Evolutionary conservation across 2,329 filamentous ascomycete genomes (phyloP).

Genomic region (Sclerotinia borealis): DNA sequence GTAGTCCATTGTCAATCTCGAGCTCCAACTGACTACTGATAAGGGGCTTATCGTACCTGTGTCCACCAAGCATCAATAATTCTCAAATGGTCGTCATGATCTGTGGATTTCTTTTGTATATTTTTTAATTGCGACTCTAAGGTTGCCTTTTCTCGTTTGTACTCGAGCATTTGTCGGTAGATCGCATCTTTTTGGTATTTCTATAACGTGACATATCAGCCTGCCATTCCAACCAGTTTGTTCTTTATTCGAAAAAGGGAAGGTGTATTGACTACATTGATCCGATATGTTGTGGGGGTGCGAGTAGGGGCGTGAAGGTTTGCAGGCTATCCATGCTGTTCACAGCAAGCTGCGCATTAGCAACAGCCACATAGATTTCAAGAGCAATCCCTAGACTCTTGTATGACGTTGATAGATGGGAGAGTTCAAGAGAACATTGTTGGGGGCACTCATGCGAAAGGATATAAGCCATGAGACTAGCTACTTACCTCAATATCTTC

Average conservation of each 20-base stretch:
- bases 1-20: constrained; percentile 17
- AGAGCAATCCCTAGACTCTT: constrained; percentile 17
- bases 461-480: constrained; percentile 12
- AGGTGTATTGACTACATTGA: constrained; percentile 13
- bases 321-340: constrained; percentile 38
- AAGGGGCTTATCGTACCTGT: constrained; percentile 56
- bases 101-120: constrained; percentile 66
- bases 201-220: constrained; percentile 43
- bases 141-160: constrained; percentile 81
- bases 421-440: constrained; percentile 14
- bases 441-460: background rate
- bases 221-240: constrained; percentile 36
- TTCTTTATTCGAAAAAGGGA: constrained; percentile 22
- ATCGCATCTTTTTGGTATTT: constrained; percentile 95
- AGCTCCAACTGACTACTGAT: background rate
- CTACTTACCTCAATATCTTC: constrained; percentile 66
- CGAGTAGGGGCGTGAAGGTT: constrained; percentile 26
- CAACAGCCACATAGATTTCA: constrained; percentile 31
- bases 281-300: constrained; percentile 20
- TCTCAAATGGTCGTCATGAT: constrained; percentile 90
- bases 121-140: constrained; percentile 78
- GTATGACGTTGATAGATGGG: constrained; percentile 20
- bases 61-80: constrained; percentile 90
- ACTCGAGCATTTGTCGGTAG: constrained; percentile 94
- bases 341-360: constrained; percentile 42